phyloP scores from a whole-genome alignment of 768 basidiomycete genomes.

The Piloderma croceum region DNA sequence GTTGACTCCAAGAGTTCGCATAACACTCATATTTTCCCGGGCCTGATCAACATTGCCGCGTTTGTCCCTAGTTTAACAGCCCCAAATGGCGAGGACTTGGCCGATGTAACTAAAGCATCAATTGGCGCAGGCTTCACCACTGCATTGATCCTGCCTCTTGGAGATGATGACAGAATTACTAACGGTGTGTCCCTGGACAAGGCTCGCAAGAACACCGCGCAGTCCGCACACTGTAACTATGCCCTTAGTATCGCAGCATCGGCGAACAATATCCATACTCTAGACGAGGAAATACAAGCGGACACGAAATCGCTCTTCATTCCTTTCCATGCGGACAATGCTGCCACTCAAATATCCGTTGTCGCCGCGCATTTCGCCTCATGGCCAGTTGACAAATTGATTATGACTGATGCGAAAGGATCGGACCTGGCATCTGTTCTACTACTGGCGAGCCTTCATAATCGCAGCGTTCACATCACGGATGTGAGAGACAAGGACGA shows the following conservation, averaged over 20 bases:
- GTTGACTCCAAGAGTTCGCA: conserved; percentile 95
- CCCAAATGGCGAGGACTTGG: conserved; percentile 52
- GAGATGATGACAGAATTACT: conserved; percentile 53
- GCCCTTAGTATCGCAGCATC: conserved; percentile 77
- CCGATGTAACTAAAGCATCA: conserved; percentile 70
- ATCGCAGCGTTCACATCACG: conserved; percentile 83
- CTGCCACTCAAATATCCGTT: conserved; percentile 56
- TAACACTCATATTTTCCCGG: conserved; percentile 84
- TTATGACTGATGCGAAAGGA: conserved; percentile 89
- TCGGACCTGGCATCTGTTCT: conserved; percentile 91
- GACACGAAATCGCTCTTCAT: conserved; percentile 86
- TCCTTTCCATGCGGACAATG: conserved; percentile 52
- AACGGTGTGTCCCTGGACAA: conserved; percentile 64
- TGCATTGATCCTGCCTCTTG: conserved; percentile 70
- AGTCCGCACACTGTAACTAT: conserved; percentile 80
- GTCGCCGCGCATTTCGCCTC: conserved; percentile 84
- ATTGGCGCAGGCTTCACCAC: conserved; percentile 89
- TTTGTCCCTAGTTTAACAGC: conserved; percentile 73
- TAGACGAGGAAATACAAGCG: conserved; percentile 72
- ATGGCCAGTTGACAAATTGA: conserved; percentile 90
- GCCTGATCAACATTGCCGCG: conserved; percentile 81
- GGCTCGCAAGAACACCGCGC: conserved; percentile 58
- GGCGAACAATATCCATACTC: conserved; percentile 49
- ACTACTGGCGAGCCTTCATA: conserved; percentile 88
- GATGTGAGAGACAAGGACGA: conserved; percentile 86